Evolutionary conservation across 2,329 filamentous ascomycete species (phyloP).

Genomic region (Emydomyces testavorans): DNA sequence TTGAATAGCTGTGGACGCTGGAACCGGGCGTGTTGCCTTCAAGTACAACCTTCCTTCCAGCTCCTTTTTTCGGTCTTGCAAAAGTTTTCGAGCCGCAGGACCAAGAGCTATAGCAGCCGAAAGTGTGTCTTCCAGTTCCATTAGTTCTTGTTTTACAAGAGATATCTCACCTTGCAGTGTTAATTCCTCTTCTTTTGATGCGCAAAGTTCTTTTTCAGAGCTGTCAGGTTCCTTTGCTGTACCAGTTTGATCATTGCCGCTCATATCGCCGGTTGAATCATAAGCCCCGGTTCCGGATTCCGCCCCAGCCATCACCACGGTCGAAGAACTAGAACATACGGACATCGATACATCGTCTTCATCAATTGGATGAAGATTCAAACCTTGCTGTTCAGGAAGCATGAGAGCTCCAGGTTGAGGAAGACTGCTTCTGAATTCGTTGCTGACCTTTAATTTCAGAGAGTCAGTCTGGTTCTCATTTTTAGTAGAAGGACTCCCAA

Average conservation of each 20-base stretch:
- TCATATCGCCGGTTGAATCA: not conserved
- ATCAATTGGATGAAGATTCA: not conserved
- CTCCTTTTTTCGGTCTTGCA: slow-evolving; percentile 1
- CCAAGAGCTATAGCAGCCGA: not conserved
- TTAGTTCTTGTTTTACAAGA: not conserved
- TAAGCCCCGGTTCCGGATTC: not conserved
- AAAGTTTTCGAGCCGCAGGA: not conserved
- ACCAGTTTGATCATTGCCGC: not conserved
- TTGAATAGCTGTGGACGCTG: not conserved
- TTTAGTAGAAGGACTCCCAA: slow-evolving; percentile 14
- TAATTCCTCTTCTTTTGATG: not conserved
- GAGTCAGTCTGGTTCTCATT: slow-evolving; percentile 11
- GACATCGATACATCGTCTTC: not conserved
- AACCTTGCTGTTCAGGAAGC: not conserved
- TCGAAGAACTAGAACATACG: not conserved
- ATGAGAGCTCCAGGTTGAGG: slow-evolving; percentile 16
- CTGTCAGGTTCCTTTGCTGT: not conserved
- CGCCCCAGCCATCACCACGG: not conserved
- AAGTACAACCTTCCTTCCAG: slow-evolving; percentile 3
- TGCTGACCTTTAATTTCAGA: slow-evolving; percentile 13
- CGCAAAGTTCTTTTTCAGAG: not conserved
- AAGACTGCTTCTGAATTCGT: slow-evolving; percentile 18
- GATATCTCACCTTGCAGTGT: not conserved
- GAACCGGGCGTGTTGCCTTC: not conserved
- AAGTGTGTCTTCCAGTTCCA: not conserved